phyloP scores from a whole-genome alignment of 768 basidiomycete species.

The Trametopsis cervina region DNA sequence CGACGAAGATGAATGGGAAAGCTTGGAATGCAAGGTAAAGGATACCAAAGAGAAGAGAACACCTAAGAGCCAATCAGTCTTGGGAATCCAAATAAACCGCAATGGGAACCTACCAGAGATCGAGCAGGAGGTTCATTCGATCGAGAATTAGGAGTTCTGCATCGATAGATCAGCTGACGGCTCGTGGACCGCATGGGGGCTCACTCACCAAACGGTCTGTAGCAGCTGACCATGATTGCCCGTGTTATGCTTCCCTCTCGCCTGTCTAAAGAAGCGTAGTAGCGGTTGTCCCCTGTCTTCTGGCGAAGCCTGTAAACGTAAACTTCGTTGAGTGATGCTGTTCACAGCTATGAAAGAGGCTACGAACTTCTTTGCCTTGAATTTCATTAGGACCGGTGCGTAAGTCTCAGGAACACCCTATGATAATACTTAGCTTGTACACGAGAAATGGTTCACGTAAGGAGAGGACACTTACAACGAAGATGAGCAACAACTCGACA shows the following conservation, averaged over 20 bases:
- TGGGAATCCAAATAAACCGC: slow-evolving; percentile 2
- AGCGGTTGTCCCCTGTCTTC: slow-evolving; percentile 43
- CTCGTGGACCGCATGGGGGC: no score
- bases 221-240: slow-evolving; percentile 53
- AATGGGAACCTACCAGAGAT: slow-evolving; percentile 48
- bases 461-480: slow-evolving; percentile 34
- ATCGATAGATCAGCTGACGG: no score
- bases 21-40: slow-evolving; percentile 52
- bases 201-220: slow-evolving; percentile 69
- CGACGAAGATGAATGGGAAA: slow-evolving; percentile 43
- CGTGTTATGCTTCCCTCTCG: slow-evolving; percentile 34
- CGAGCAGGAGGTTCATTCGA: slow-evolving; percentile 68
- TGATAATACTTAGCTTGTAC: not conserved
- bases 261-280: slow-evolving; percentile 56
- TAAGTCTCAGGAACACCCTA: slow-evolving; percentile 73
- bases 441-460: not conserved
- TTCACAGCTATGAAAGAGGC: not conserved
- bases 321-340: not conserved
- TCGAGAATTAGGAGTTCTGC: slow-evolving; percentile 59
- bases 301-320: slow-evolving; percentile 39
- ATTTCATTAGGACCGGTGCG: slow-evolving; percentile 48
- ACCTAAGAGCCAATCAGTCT: slow-evolving; percentile 22
- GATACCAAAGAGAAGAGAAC: slow-evolving; percentile 33
- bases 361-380: slow-evolving; percentile 48
- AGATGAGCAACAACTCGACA: slow-evolving; percentile 41